Evolutionary conservation across 441 rosid genomes (phyloP).

Genomic region (Gossypium trilobum): DNA sequence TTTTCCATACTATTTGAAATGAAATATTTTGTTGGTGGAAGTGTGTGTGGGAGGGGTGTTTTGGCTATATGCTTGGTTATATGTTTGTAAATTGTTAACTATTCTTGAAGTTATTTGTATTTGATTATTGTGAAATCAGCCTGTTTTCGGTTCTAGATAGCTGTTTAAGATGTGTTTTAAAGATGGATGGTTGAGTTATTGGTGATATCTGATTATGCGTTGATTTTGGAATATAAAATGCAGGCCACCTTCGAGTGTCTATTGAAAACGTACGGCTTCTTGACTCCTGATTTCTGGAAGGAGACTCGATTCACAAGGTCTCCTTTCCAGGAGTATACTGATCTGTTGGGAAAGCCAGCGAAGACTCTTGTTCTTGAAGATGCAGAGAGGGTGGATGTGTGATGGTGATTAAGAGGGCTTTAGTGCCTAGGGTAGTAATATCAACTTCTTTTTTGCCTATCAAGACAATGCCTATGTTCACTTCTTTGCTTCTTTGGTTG

Average conservation of each 20-base stretch:
- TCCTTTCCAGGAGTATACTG: conserved; percentile 52
- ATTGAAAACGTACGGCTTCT: conserved; percentile 54
- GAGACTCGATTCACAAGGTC: conserved; percentile 46
- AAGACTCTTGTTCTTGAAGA: conserved; percentile 33
- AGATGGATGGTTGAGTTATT: not conserved
- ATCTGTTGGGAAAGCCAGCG: conserved; percentile 35
- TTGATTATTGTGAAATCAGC: not conserved
- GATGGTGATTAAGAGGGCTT: conserved; percentile 6
- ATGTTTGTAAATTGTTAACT: not conserved
- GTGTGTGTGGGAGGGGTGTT: too few species aligned
- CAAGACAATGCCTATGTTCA: not conserved
- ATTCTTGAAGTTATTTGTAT: not conserved
- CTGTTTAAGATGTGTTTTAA: not conserved
- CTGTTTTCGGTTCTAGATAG: not conserved
- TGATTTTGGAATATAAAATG: not conserved
- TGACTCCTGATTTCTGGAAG: conserved; percentile 62
- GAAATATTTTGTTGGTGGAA: not conserved
- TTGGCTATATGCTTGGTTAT: not conserved
- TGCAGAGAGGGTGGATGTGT: conserved; percentile 24
- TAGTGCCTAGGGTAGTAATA: conserved; percentile 1
- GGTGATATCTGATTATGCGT: not conserved
- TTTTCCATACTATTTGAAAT: not conserved
- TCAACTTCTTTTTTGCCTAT: not conserved
- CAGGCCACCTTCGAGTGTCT: conserved; percentile 58
- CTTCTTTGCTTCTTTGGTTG: conserved; percentile 7